A percentile compares a stretch with the other conserved stretches of the same genome.
Evolutionary conservation across 1,284 basidiomycete genomes (phyloP).

Genomic region (Cutaneotrichosporon sp.): DNA sequence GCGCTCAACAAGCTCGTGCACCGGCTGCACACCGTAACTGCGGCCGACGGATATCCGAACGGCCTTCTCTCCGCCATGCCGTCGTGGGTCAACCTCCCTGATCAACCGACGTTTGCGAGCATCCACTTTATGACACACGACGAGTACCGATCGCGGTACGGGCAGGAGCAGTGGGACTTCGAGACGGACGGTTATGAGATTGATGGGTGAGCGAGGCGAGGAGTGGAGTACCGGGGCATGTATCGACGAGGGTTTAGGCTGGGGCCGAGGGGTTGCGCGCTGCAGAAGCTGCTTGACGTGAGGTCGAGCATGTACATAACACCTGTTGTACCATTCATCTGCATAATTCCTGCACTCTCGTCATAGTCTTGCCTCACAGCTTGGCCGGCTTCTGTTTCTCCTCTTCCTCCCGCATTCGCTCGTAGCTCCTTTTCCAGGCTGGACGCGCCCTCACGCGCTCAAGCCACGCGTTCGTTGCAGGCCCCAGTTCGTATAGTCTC

Average conservation of each 20-base stretch:
- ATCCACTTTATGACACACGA: slow-evolving; percentile 5
- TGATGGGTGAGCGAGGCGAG: not conserved
- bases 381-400: not conserved
- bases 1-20: slow-evolving; percentile 3
- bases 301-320: too few relatives aligned
- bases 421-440: not conserved
- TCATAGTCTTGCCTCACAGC: too few relatives aligned
- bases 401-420: not conserved
- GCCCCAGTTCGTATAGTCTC: not conserved
- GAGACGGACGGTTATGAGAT: slow-evolving; percentile 4
- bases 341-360: too few relatives aligned
- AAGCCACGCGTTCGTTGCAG: not conserved
- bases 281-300: too few relatives aligned
- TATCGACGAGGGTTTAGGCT: too few relatives aligned
- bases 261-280: too few relatives aligned
- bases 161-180: slow-evolving; percentile 1
- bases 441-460: slow-evolving; percentile 3
- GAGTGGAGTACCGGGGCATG: too few relatives aligned
- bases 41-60: not conserved
- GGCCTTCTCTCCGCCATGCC: not conserved
- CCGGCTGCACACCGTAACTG: not conserved
- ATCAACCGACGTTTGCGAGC: slow-evolving; percentile 4
- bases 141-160: not conserved
- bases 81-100: slow-evolving; percentile 3
- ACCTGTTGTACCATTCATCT: too few relatives aligned